Percentiles rank a stretch among this genome's conserved stretches.
phyloP scores from a whole-genome alignment of 345 rosid species.

The Rhodamnia argentea region DNA sequence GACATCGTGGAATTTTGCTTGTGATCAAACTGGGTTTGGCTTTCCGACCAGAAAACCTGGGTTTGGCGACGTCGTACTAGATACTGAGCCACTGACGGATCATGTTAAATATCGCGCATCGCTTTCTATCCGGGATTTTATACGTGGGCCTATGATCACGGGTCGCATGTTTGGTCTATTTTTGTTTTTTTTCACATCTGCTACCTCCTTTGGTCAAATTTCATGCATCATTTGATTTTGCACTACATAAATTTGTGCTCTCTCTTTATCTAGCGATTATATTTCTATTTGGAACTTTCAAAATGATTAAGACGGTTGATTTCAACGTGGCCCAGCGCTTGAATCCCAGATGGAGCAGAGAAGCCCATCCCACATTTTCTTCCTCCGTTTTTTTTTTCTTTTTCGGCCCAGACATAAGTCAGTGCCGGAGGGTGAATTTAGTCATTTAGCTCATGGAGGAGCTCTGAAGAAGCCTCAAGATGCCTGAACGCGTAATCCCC shows the following conservation, averaged over 20 bases:
- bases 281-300: too few relatives aligned
- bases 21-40: neutral
- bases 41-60: too few relatives aligned
- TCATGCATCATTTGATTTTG: too few relatives aligned
- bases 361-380: neutral
- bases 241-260: too few relatives aligned
- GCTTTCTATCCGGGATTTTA: neutral
- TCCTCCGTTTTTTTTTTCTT: neutral
- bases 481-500: neutral
- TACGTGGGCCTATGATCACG: too few relatives aligned
- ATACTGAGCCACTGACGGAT: neutral
- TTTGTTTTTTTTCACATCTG: too few relatives aligned
- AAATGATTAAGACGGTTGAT: neutral
- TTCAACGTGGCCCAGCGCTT: too few relatives aligned
- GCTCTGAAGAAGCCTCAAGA: neutral
- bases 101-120: neutral
- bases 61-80: too few relatives aligned
- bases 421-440: neutral
- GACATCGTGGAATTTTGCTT: conserved; percentile 13
- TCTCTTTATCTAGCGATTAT: too few relatives aligned
- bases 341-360: neutral
- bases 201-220: too few relatives aligned
- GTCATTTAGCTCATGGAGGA: neutral
- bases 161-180: too few relatives aligned
- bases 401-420: neutral